Percentiles rank a stretch among this genome's conserved stretches.
Conservation (phyloP, 2,329 filamentous ascomycete genomes). For the Fusarium sp. region DNA sequence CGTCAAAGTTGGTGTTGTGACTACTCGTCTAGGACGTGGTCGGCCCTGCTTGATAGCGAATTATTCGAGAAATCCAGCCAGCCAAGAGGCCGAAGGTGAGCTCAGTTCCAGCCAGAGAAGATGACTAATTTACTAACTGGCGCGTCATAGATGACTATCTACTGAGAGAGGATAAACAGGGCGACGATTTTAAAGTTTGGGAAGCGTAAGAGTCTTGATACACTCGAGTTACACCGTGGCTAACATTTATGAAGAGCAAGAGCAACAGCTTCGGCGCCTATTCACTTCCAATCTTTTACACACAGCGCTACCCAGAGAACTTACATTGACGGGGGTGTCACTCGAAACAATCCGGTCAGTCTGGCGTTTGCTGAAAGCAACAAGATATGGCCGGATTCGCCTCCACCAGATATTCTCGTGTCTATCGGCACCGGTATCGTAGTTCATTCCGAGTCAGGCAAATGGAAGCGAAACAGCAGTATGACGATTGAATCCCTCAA, state of each 20-base stretch:
- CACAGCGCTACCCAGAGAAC: background rate
- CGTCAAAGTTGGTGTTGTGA: constrained; percentile 33
- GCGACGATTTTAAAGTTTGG: constrained; percentile 18
- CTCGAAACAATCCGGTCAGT: constrained; percentile 21
- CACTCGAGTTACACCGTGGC: fast-evolving
- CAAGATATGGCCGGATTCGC: constrained; percentile 16
- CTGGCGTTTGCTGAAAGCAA: constrained; percentile 5
- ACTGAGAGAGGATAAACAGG: constrained; percentile 11
- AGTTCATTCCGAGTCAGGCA: background rate
- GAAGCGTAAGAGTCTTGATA: constrained; percentile 19
- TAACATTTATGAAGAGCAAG: constrained; percentile 15
- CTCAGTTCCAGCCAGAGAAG: too few relatives aligned
- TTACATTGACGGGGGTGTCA: constrained; percentile 21
- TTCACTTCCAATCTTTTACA: constrained; percentile 21
- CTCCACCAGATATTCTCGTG: constrained; percentile 20
- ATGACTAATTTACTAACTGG: background rate
- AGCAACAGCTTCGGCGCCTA: constrained; percentile 26
- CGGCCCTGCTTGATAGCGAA: constrained; percentile 20
- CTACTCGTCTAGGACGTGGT: background rate
- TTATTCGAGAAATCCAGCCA: constrained; percentile 23
- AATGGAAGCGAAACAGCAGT: background rate
- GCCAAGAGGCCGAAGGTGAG: constrained; percentile 1
- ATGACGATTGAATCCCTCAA: background rate
- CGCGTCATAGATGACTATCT: constrained; percentile 16
- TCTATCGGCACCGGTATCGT: constrained; percentile 16